Conservation (phyloP, 2,329 filamentous ascomycete genomes). For the Trichoderma cornu-damae region DNA sequence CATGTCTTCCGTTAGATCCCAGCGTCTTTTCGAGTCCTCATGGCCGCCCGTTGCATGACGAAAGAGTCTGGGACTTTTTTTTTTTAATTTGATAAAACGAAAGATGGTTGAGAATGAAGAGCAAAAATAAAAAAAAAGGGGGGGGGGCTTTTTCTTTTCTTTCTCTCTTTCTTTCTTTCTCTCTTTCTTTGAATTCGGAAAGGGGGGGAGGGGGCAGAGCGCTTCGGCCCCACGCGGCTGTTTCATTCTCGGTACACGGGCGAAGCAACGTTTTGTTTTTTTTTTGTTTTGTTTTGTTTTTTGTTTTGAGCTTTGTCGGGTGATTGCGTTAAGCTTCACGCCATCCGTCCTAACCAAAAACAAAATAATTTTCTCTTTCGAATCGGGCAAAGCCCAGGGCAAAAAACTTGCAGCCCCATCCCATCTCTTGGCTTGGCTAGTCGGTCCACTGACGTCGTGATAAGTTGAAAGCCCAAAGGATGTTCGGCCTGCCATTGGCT, state of each 20-base stretch:
- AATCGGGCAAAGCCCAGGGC: no score
- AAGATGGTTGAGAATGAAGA: neutral
- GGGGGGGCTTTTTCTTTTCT: no score
- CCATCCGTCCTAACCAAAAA: neutral
- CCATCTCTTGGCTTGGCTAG: slow-evolving; percentile 4
- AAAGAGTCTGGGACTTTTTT: no score
- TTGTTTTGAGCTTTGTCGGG: neutral
- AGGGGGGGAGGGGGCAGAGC: no score
- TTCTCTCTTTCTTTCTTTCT: no score
- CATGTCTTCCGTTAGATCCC: neutral
- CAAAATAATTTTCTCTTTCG: no score
- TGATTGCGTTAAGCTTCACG: slow-evolving; percentile 2
- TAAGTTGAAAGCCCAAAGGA: neutral
- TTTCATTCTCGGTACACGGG: neutral
- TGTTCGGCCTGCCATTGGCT: slow-evolving; percentile 8
- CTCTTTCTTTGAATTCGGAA: no score
- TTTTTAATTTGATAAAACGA: no score
- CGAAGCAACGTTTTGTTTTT: no score
- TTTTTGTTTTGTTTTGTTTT: no score
- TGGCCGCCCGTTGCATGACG: neutral
- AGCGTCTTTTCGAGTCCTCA: neutral
- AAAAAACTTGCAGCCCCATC: no score
- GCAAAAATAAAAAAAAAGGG: no score
- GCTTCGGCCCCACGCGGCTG: neutral
- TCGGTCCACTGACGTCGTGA: neutral